A percentile compares a stretch with the other conserved stretches of the same genome.
Conservation (phyloP, 176 grass and related monocot species). For the Carex pumila region DNA sequence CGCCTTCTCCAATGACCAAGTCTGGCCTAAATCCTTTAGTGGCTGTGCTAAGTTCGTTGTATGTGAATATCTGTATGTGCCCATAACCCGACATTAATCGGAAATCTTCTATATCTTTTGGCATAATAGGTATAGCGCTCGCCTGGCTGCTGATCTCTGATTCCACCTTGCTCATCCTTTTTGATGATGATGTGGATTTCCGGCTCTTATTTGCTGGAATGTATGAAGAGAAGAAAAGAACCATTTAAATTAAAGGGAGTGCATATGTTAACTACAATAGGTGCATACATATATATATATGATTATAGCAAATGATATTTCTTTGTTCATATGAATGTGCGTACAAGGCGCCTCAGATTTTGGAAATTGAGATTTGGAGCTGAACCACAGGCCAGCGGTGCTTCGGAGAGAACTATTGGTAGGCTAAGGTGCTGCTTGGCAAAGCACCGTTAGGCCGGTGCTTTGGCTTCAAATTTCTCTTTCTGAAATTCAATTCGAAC, state of each 20-base stretch:
- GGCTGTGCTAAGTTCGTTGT: conserved; percentile 42
- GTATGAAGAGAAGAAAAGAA: not conserved
- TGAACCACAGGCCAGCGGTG: too few relatives aligned
- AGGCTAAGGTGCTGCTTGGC: too few relatives aligned
- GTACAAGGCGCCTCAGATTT: not conserved
- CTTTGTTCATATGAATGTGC: not conserved
- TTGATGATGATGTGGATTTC: conserved; percentile 3
- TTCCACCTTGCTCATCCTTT: conserved; percentile 37
- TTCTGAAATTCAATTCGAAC: too few relatives aligned
- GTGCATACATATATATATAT: too few relatives aligned
- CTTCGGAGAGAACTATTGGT: too few relatives aligned
- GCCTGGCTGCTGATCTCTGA: conserved; percentile 40
- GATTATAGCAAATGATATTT: not conserved
- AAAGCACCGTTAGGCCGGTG: too few relatives aligned
- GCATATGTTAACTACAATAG: not conserved
- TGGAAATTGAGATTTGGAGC: too few relatives aligned
- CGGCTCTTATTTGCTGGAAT: not conserved
- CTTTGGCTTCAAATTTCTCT: too few relatives aligned
- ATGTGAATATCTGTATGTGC: conserved; percentile 41
- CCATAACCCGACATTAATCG: conserved; percentile 49
- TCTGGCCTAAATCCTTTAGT: conserved; percentile 45
- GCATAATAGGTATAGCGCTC: conserved; percentile 11
- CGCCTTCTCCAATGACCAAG: conserved; percentile 62
- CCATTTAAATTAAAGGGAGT: not conserved
- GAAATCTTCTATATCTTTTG: conserved; percentile 70